Evolutionary conservation across 169 alveolate species (phyloP), one percentile per base, ranked within the genome.

Genomic region (Plasmodium fragile): DNA sequence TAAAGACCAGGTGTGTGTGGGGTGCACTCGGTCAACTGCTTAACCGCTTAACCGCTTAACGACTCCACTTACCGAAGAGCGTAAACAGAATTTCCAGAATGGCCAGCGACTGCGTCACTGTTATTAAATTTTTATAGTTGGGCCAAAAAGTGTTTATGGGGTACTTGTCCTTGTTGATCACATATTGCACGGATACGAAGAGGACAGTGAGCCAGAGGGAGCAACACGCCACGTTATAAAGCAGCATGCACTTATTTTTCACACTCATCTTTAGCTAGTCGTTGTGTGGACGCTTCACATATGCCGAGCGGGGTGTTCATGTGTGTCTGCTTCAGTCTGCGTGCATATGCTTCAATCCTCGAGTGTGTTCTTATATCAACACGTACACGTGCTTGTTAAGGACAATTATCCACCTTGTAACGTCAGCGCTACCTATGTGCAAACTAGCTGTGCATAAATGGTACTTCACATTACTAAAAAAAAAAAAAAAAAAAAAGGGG

Each of bases 21-120:
- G 71, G 73, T 18, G 34, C 73, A 59, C 32, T 59, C 73, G 73
- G 16, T 0, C 18, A 7, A 45, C 52, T 7, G 55, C 16, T 2
- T 18, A 49, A 8, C 59, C 11, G 59, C 7, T 7, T 7, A 49
- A 13, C 59, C 22, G 59, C n/a, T 7, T 0, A 0, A 8, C 43
- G 8, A 0, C 16, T 13, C 22, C 18, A 28, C 32, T 8, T 84
- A 84, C 93, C 85, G 28, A 75, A 53, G 2, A 84, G 79, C 65
- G 93, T 13, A 22, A 72, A 84, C 16, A 84, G 39, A 52, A 84
- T 65, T 16, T 84, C 93, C 78, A 84, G 78, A 32, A 75, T 69
- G 59, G 93, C 84, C 30, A 84, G 77, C 4, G 93, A 72, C 36
- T 84, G 93, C 4, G 93, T 84, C 41, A 45, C 69, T 10, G 93